Percentiles rank a stretch among this genome's conserved stretches.
These are phyloP conservation scores for Pluteus cervinus DNA, from an alignment of 768 basidiomycete species.

Conservation along the genomic window DNA sequence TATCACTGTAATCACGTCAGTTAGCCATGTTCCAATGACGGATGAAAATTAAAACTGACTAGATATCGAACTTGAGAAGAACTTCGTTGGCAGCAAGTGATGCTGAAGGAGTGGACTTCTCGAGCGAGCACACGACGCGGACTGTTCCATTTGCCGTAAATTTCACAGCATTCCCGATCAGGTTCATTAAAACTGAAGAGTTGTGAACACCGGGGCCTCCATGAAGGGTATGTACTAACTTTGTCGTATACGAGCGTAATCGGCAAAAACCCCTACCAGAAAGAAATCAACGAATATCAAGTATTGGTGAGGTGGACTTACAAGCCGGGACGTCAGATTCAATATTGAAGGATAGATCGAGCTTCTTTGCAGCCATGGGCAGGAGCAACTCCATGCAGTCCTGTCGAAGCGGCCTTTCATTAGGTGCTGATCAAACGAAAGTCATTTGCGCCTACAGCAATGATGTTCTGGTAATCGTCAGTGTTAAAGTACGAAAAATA, in stretches of 20 bases:
- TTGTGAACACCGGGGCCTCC: conserved; percentile 1
- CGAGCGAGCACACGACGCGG: conserved; percentile 54
- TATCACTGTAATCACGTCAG: conserved; percentile 40
- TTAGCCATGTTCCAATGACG: neutral
- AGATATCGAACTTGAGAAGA: conserved; percentile 58
- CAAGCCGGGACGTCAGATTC: conserved; percentile 60
- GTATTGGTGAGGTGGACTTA: conserved; percentile 19
- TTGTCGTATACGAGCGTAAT: conserved; percentile 72
- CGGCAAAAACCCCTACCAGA: conserved; percentile 56
- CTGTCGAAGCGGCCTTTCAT: conserved; percentile 27
- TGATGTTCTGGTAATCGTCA: conserved; percentile 41
- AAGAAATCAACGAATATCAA: conserved; percentile 1
- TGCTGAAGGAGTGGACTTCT: conserved; percentile 27
- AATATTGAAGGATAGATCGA: conserved; percentile 70
- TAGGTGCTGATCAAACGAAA: neutral
- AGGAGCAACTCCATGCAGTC: conserved; percentile 75
- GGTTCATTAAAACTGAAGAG: conserved; percentile 61
- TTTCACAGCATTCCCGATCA: conserved; percentile 74
- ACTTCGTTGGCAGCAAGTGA: too few species aligned
- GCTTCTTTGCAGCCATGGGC: conserved; percentile 69
- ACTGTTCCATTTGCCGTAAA: conserved; percentile 64
- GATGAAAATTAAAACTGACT: conserved; percentile 28
- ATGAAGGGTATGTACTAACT: conserved; percentile 25
- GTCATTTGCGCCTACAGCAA: conserved; percentile 41
- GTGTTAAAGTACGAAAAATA: neutral